phyloP scores from a whole-genome alignment of 306 rosid genomes.

The Castanea crenata region DNA sequence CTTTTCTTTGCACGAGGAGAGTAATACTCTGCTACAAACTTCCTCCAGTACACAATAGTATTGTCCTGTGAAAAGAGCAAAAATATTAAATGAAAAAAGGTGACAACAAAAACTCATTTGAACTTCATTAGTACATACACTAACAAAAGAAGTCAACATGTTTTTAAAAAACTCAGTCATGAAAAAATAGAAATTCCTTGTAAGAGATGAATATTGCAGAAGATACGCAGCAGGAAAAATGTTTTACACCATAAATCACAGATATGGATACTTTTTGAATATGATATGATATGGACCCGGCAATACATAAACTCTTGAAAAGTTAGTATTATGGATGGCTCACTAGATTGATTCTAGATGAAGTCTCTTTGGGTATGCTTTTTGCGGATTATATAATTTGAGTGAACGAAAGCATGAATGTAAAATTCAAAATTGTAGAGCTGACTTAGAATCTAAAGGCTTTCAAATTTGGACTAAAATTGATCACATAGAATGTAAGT shows the following conservation, averaged over 20 bases:
- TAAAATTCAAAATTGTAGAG: no score
- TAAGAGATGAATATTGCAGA: neutral
- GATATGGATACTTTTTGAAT: neutral
- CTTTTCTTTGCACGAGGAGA: slow-evolving; percentile 94
- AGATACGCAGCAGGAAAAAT: neutral
- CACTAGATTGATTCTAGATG: no score
- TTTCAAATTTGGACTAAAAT: no score
- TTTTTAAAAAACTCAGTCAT: neutral
- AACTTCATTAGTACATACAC: neutral
- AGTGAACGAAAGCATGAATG: no score
- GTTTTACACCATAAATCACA: neutral
- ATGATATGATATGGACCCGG: neutral
- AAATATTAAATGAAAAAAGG: neutral
- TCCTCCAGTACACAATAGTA: slow-evolving; percentile 95
- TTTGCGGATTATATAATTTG: no score
- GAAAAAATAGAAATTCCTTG: slow-evolving; percentile 6
- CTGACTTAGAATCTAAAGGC: no score
- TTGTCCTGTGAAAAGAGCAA: slow-evolving; percentile 62
- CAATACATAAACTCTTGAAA: neutral
- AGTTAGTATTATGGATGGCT: neutral
- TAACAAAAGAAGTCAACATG: neutral
- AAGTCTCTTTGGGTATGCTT: no score
- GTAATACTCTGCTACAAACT: slow-evolving; percentile 93
- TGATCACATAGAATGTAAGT: no score
- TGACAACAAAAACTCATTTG: neutral